Evolutionary conservation across 2,329 filamentous ascomycete species (phyloP).

Genomic region (Pseudocercospora musae): DNA sequence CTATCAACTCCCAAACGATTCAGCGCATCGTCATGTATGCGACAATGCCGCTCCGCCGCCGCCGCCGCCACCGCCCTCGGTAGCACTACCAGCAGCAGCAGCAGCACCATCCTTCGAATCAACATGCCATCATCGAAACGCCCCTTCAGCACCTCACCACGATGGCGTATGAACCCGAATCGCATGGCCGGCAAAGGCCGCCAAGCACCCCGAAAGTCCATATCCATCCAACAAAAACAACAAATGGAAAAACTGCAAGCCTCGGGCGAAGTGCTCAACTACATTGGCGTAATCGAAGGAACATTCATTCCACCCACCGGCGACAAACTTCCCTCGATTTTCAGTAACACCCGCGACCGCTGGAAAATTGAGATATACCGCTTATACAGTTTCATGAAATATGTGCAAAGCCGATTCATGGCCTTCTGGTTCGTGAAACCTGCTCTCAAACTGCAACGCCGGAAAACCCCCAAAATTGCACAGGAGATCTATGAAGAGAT

Average conservation of each 20-base stretch:
- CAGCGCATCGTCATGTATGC: slow-evolving; percentile 5
- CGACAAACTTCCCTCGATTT: slow-evolving; percentile 23
- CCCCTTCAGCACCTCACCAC: slow-evolving; percentile 20
- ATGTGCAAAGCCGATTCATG: slow-evolving; percentile 5
- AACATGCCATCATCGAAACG: slow-evolving; percentile 12
- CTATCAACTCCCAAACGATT: slow-evolving; percentile 16
- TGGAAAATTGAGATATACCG: slow-evolving; percentile 8
- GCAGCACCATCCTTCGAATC: not conserved
- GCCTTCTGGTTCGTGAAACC: slow-evolving; percentile 19
- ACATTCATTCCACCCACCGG: slow-evolving; percentile 34
- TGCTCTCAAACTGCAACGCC: slow-evolving; percentile 27
- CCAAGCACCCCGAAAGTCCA: slow-evolving; percentile 38
- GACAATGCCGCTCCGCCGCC: slow-evolving; percentile 10
- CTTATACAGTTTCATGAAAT: not conserved
- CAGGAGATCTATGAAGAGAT: slow-evolving; percentile 44
- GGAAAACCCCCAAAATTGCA: slow-evolving; percentile 38
- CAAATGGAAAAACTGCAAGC: slow-evolving; percentile 31
- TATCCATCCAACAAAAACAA: slow-evolving; percentile 35
- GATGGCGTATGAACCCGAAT: slow-evolving; percentile 5
- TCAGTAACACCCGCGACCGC: slow-evolving; percentile 8
- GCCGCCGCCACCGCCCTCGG: slow-evolving; percentile 8
- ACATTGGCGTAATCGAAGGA: slow-evolving; percentile 45
- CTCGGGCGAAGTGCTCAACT: slow-evolving; percentile 33
- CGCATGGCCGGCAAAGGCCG: slow-evolving; percentile 8
- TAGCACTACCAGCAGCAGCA: slow-evolving; percentile 2